Base-by-base conservation (phyloP, 768 basidiomycete genomes). In the Boletus reticuloceps region DNA sequence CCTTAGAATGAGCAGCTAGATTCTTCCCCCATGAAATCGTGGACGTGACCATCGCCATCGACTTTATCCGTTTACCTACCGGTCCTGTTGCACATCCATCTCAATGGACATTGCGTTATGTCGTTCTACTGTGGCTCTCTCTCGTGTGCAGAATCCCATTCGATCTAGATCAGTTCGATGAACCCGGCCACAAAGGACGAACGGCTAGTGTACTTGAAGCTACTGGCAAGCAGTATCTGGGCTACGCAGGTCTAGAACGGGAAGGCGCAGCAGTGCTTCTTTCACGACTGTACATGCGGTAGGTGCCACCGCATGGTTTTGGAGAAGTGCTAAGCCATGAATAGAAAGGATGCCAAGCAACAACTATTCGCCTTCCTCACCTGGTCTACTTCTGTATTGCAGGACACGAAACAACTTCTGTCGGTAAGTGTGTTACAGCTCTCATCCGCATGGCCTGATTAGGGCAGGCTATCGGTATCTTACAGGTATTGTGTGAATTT, bases 141-240 rank as follows among this genome's bases (percentile, higher is more conserved):
- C 81, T 99, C 22, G 88, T 97, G 46, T 89, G 90, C 74, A 92
- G 91, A 75, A 86, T 98, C 17, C 97, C 97, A 0, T 99, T 99
- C 69, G 86, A 91, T 66, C 75, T 99, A 38, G 79, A 84, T 31
- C 89, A 92, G 62, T 92, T 97, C 51, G 92, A 94, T 64, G 86
- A 88, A 53, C 64, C 61, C 11, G 77, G 76, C 4, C 67, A 74
- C n/a, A 61, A 66, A 22, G 81, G 84, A 12, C 69, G 77, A 44
- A 90, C 89, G 1, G 83, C 85, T 0, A 60, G 64, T 17, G 67
- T 68, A 6, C 72, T 95, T 3, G 86, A 94, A 60, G 58, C 63
- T 1, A 67, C 85, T 4, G 88, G 82, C 0, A 88, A 80, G 62
- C 62, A 62, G 6, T 80, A 84, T 62, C 75, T 95, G 10, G 69